phyloP scores from a whole-genome alignment of 2,329 filamentous ascomycete genomes.

The Sclerotinia glacialis region DNA sequence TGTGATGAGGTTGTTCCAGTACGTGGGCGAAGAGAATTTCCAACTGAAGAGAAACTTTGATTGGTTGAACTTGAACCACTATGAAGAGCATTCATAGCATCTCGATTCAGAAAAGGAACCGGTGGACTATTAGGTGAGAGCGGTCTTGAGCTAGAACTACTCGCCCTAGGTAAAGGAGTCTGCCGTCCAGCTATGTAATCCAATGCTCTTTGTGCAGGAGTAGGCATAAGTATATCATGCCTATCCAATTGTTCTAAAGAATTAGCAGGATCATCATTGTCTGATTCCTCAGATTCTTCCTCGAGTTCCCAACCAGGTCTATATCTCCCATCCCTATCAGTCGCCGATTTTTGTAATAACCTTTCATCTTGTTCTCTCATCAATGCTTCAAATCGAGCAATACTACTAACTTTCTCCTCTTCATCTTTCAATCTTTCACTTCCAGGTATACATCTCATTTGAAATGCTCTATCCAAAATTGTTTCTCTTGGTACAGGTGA shows the following conservation, averaged over 20 bases:
- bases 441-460: slow-evolving; percentile 60
- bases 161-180: slow-evolving; percentile 23
- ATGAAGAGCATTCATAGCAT: slow-evolving; percentile 37
- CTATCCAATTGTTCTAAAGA: slow-evolving; percentile 34
- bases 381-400: slow-evolving; percentile 63
- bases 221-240: slow-evolving; percentile 34
- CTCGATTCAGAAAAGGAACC: slow-evolving; percentile 35
- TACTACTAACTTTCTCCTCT: slow-evolving; percentile 61
- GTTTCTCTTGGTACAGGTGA: slow-evolving; percentile 57
- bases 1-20: slow-evolving; percentile 31
- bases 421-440: slow-evolving; percentile 51
- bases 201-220: slow-evolving; percentile 38
- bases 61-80: slow-evolving; percentile 22
- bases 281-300: slow-evolving; percentile 44
- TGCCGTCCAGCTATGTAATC: slow-evolving; percentile 39
- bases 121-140: slow-evolving; percentile 32
- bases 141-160: slow-evolving; percentile 24
- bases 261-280: slow-evolving; percentile 39
- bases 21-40: slow-evolving; percentile 30
- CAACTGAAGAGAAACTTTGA: slow-evolving; percentile 7
- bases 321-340: slow-evolving; percentile 16
- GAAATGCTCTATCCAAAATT: slow-evolving; percentile 65
- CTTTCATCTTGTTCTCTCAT: slow-evolving; percentile 59
- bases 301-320: slow-evolving; percentile 37
- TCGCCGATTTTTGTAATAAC: slow-evolving; percentile 36